phyloP scores from a whole-genome alignment of 495 filamentous ascomycete genomes.

The Penicillium lividum region DNA sequence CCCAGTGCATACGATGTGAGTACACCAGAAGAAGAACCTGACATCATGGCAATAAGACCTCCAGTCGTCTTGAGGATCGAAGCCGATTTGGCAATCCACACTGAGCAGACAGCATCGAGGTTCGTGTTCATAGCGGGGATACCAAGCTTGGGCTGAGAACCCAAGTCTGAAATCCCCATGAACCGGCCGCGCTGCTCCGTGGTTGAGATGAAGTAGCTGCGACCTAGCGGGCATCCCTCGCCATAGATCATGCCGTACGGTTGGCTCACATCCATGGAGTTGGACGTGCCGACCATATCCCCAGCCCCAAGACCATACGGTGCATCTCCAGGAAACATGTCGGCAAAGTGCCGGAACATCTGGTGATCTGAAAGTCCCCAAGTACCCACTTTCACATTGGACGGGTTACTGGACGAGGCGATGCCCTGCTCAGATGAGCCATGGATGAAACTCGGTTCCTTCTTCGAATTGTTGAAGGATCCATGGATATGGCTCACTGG shows the following conservation, averaged over 20 bases:
- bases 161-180: slow-evolving; percentile 54
- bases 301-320: slow-evolving; percentile 78
- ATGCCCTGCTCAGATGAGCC: slow-evolving; percentile 74
- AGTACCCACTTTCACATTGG: slow-evolving; percentile 72
- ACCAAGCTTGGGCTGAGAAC: slow-evolving; percentile 56
- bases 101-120: slow-evolving; percentile 64
- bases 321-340: slow-evolving; percentile 70
- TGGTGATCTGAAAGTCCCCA: slow-evolving; percentile 80
- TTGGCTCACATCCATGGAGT: slow-evolving; percentile 86
- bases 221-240: slow-evolving; percentile 80
- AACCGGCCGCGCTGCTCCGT: slow-evolving; percentile 82
- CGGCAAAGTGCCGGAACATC: slow-evolving; percentile 71
- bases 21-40: slow-evolving; percentile 84
- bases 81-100: slow-evolving; percentile 90
- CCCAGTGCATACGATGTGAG: slow-evolving; percentile 81
- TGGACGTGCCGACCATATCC: slow-evolving; percentile 71
- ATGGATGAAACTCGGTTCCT: slow-evolving; percentile 75
- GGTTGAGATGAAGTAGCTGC: slow-evolving; percentile 69
- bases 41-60: slow-evolving; percentile 77
- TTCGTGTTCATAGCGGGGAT: slow-evolving; percentile 68
- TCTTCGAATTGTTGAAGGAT: slow-evolving; percentile 66
- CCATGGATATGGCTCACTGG: slow-evolving; percentile 76
- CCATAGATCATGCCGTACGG: slow-evolving; percentile 80
- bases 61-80: slow-evolving; percentile 70
- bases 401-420: slow-evolving; percentile 74